Evolutionary conservation across 2,329 filamentous ascomycete species (phyloP), one percentile per base, ranked within the genome.

Genomic region (Fusarium graminum): DNA sequence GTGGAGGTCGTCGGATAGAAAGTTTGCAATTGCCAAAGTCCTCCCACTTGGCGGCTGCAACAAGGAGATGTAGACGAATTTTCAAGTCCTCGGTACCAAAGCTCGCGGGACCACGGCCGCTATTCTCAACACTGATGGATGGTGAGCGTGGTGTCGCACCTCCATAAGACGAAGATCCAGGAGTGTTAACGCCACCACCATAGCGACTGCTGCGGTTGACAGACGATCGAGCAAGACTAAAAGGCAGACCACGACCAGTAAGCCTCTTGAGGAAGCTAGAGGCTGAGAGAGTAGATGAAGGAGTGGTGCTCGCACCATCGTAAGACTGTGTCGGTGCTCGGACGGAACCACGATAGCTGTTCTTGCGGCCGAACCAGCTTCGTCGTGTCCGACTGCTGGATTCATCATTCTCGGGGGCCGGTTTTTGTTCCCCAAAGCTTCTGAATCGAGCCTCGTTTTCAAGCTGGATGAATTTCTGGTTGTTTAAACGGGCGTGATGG

Each of bases 401-500:
- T 55, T 80, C 79, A 46, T 80, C 85, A 72, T 86, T 75, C 70
- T 83, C 82, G 70, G 84, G 75, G 60, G 81, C 73, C 68, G 79
- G 69, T 72, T 84, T 82, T 67, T 75, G 82, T 79, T 82, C 89
- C 67, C 83, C 92, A 81, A 84, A 96, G 80, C 81, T 91, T 84
- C 83, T 92, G 86, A 82, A 93, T 69, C 77, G 90, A 75, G 82
- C 92, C 67, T 90, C 87, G 65, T 89, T 85, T 70, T 88, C 86
- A 17, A 90, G 82, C 45, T 86, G 82, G 56, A 86, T 93, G 79
- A 94, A 97, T 53, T 93, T 94, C 52, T 93, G 90, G 75, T 98
- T 97, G 79, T 97, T 92, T 75, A 97, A 91, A 45, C 95, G 91
- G 19, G 94, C 90, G 62, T 91, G 86, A 77, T 98, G 96, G 63